Conservation (phyloP, 352 stramenopile species). For the Pythium brassicae region DNA sequence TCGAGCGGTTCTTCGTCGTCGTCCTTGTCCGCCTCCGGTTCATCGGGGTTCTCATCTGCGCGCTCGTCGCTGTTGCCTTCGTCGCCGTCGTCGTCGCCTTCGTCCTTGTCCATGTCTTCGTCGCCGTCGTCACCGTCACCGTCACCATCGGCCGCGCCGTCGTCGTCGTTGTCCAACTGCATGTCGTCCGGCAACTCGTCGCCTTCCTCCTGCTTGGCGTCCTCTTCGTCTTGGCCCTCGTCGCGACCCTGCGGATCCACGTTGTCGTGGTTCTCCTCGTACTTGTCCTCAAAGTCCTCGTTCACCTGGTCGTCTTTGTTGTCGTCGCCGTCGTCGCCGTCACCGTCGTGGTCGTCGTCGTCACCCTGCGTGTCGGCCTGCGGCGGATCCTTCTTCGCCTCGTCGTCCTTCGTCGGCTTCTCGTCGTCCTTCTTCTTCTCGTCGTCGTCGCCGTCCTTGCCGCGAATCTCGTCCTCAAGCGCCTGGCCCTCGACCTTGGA, state of each 20-base stretch:
- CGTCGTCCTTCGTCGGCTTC: conserved; percentile 36
- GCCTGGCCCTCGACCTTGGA: conserved; percentile 76
- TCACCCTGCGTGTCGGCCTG: conserved; percentile 51
- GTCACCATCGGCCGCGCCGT: conserved; percentile 32
- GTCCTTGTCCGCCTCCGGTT: conserved; percentile 58
- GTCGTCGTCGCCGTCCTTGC: conserved; percentile 87
- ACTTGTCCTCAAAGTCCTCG: conserved; percentile 88
- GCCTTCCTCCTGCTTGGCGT: conserved; percentile 51
- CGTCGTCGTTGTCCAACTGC: conserved; percentile 68
- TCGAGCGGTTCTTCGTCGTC: conserved; percentile 69
- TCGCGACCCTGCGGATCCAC: conserved; percentile 55
- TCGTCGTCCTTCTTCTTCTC: conserved; percentile 76
- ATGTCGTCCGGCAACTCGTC: conserved; percentile 83
- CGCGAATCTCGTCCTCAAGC: conserved; percentile 85
- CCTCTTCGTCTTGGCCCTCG: conserved; percentile 46
- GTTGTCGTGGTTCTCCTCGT: conserved; percentile 67
- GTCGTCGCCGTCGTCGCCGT: conserved; percentile 37
- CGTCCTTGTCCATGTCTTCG: conserved; percentile 42
- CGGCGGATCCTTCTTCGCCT: conserved; percentile 33
- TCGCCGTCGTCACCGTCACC: conserved; percentile 35
- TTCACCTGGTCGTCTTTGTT: conserved; percentile 86
- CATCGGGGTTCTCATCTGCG: conserved; percentile 46
- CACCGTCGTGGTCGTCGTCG: conserved; percentile 29
- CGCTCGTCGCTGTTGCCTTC: conserved; percentile 30
- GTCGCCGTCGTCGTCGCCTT: conserved; percentile 40